These are phyloP conservation scores for Pythium dissimile DNA, from an alignment of 352 stramenopile species.

Conservation along the genomic window DNA sequence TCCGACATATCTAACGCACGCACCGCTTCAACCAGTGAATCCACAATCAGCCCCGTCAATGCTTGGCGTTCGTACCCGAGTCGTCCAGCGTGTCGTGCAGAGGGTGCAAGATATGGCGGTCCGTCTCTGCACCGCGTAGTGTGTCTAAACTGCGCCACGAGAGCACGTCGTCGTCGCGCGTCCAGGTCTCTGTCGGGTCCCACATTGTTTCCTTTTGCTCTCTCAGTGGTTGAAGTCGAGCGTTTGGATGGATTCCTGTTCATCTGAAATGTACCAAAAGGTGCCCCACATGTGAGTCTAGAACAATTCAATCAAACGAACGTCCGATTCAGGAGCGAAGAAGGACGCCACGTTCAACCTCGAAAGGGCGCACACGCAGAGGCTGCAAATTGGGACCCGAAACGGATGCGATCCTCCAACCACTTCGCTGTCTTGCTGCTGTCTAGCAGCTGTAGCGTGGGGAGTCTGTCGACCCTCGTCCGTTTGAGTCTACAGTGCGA, in stretches of 20 bases:
- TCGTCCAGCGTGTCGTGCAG: background rate
- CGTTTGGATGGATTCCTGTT: too few relatives aligned
- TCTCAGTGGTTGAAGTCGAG: conserved; percentile 4
- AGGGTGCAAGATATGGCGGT: too few relatives aligned
- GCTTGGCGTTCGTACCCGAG: background rate
- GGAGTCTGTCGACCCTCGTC: too few relatives aligned
- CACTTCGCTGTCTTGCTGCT: too few relatives aligned
- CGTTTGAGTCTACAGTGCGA: too few relatives aligned
- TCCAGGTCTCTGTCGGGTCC: conserved; percentile 18
- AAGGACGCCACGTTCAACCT: background rate
- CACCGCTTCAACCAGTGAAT: background rate
- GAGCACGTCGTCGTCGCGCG: conserved; percentile 32
- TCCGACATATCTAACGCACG: conserved; percentile 31
- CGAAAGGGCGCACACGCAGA: conserved; percentile 2
- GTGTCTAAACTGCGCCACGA: conserved; percentile 41
- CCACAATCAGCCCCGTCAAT: background rate
- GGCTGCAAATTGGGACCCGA: too few relatives aligned
- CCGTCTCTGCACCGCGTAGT: conserved; percentile 4
- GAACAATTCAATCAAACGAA: background rate
- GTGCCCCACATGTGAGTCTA: background rate
- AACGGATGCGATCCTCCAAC: too few relatives aligned
- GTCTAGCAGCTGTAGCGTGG: too few relatives aligned
- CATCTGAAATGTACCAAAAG: too few relatives aligned
- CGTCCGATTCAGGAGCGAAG: background rate
- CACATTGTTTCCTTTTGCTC: conserved; percentile 12